Evolutionary conservation across 2,329 filamentous ascomycete genomes (phyloP), one percentile per base, ranked within the genome.

Genomic region (Colletotrichum scovillei): DNA sequence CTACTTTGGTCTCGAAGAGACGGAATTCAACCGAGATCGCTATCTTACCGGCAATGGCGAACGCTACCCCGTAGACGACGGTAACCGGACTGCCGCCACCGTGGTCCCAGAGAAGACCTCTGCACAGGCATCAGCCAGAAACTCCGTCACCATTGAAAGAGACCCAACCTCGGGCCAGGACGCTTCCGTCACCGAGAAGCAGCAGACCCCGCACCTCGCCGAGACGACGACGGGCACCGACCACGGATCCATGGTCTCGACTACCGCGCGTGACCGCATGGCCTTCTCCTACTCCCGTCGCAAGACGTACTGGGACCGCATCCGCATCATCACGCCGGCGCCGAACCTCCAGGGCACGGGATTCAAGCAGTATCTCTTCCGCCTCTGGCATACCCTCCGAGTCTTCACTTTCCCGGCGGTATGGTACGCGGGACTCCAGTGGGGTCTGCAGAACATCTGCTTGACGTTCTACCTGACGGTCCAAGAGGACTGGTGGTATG

Each of bases 361-460:
- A 7, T 84, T 88, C 73, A 86, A 84, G 76, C 89, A 91, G 76
- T 91, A 90, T 75, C 78, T 84, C 32, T 78, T 81, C 53, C 88
- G 88, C 2, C 81, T 91, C 2, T 87, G 86, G 75, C 86, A 90
- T 75, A 90, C 87, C 0, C 80, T 90, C 63, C 85, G 88, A n/a
- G 82, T 90, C 55, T 90, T 90, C 77, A 84, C 84, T 1, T 90
- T 90, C 72, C 89, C 89, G 0, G 88, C 88, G 1, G 88, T 90
- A 11, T 84, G 88, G 74, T 90, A 87, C 74, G 87, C 88, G 3
- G 88, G 89, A 9, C 78, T 90, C 28, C 88, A 90, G 76, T 91
- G 89, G 89, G 89, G 89, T 4, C 83, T 87, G 35, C 89, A 91
- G 78, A 89, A 90, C 75, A 88, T 89, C n/a, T 90, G 89, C 80